A percentile compares a stretch with the other conserved stretches of the same genome.
These are phyloP conservation scores for Leccinum olivaceopallidum DNA, from an alignment of 768 basidiomycete species.

Conservation along the genomic window DNA sequence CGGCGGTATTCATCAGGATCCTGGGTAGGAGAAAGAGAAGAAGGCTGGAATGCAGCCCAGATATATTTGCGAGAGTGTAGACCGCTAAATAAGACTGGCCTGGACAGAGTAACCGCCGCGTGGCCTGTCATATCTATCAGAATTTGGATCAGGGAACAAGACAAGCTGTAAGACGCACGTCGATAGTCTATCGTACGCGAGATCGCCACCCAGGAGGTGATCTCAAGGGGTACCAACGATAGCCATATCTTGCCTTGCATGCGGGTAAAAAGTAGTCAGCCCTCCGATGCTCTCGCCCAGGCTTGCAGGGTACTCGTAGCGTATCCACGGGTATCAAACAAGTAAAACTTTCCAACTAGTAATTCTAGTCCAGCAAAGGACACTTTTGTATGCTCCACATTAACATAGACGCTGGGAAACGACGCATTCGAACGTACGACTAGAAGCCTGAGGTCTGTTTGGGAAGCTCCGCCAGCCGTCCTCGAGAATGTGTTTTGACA, in stretches of 20 bases:
- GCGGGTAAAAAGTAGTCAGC: not conserved
- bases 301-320: conserved; percentile 41
- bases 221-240: conserved; percentile 68
- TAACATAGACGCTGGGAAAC: not conserved
- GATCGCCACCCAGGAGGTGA: conserved; percentile 71
- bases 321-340: conserved; percentile 82
- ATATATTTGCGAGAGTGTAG: not conserved
- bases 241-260: conserved; percentile 78
- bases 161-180: conserved; percentile 46
- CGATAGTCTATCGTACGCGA: conserved; percentile 93
- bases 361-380: conserved; percentile 94
- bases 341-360: conserved; percentile 84
- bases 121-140: conserved; percentile 56
- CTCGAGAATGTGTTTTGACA: no score
- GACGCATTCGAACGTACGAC: conserved; percentile 43
- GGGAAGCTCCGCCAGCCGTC: no score
- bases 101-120: conserved; percentile 1
- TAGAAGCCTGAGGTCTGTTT: no score
- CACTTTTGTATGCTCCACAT: conserved; percentile 42
- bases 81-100: conserved; percentile 4
- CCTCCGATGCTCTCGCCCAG: not conserved
- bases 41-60: conserved; percentile 2
- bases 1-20: conserved; percentile 24
- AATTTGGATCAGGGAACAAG: not conserved
- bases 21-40: not conserved